Evolutionary conservation across 202 grass and related monocot genomes (phyloP).

Genomic region (Zizania palustris): DNA sequence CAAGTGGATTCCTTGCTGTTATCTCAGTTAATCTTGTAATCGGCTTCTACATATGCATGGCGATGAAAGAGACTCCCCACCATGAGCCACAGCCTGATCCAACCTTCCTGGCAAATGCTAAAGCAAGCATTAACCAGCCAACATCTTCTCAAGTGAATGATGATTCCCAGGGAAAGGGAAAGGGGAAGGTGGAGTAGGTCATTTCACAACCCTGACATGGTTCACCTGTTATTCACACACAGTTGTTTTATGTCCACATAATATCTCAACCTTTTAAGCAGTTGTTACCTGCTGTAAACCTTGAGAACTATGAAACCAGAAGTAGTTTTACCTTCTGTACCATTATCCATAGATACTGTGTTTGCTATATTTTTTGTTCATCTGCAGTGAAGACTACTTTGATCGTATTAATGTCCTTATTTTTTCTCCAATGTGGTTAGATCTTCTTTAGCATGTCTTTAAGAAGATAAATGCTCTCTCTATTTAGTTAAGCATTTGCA

Average conservation of each 20-base stretch:
- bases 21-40: slow-evolving; percentile 88
- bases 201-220: slow-evolving; percentile 15
- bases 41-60: slow-evolving; percentile 83
- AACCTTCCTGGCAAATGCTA: slow-evolving; percentile 73
- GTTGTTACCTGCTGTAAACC: slow-evolving; percentile 8
- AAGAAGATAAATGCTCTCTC: neutral
- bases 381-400: neutral
- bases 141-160: slow-evolving; percentile 56
- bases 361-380: neutral
- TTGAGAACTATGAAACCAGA: slow-evolving; percentile 28
- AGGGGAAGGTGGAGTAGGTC: slow-evolving; percentile 63
- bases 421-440: slow-evolving; percentile 9
- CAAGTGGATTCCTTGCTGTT: slow-evolving; percentile 86
- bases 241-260: slow-evolving; percentile 1
- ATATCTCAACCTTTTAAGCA: neutral
- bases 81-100: slow-evolving; percentile 77
- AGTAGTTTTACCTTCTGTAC: slow-evolving; percentile 23
- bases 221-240: neutral
- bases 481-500: neutral
- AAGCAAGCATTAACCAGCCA: slow-evolving; percentile 68
- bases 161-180: slow-evolving; percentile 62
- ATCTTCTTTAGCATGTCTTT: slow-evolving; percentile 17
- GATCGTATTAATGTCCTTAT: neutral
- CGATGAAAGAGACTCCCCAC: slow-evolving; percentile 74
- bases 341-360: neutral